phyloP scores from a whole-genome alignment of 2,329 filamentous ascomycete genomes.

The Metarhizium album region DNA sequence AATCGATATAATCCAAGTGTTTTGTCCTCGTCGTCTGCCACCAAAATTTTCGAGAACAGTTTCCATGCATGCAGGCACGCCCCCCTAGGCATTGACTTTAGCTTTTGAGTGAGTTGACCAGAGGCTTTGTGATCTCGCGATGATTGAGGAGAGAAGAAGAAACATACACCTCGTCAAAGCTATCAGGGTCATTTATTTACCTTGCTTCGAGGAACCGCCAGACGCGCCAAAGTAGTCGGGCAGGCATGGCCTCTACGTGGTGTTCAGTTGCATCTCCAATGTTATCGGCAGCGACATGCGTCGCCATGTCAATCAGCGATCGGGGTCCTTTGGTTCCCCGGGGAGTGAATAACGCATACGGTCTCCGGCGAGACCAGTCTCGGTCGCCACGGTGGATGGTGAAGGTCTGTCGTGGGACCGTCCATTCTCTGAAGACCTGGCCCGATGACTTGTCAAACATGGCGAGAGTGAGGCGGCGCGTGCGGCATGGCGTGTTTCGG shows the following conservation, averaged over 20 bases:
- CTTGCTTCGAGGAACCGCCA: constrained; percentile 30
- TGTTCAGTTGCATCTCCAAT: constrained; percentile 23
- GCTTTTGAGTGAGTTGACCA: not conserved
- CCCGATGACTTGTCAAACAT: constrained; percentile 25
- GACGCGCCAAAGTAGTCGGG: constrained; percentile 23
- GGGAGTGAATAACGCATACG: constrained; percentile 16
- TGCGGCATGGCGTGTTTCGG: not conserved
- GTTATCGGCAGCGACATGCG: constrained; percentile 26
- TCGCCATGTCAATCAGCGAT: constrained; percentile 28
- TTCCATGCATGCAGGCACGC: constrained; percentile 30
- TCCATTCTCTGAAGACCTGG: constrained; percentile 28
- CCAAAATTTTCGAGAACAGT: constrained; percentile 24
- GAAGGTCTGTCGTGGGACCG: constrained; percentile 18
- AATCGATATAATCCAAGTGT: constrained; percentile 27
- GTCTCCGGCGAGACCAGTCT: constrained; percentile 26
- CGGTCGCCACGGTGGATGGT: constrained; percentile 12
- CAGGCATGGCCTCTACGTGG: constrained; percentile 24
- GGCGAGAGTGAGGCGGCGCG: not conserved
- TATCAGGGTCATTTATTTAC: constrained; percentile 19
- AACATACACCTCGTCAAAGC: not conserved
- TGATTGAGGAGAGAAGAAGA: not conserved
- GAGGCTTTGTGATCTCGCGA: not conserved
- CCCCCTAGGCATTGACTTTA: constrained; percentile 10
- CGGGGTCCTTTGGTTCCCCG: constrained; percentile 22
- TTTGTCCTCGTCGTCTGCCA: constrained; percentile 22